A percentile compares a stretch with the other conserved stretches of the same genome.
These are phyloP conservation scores for Tulasnella sp. DNA, from an alignment of 768 basidiomycete genomes.

Conservation along the genomic window DNA sequence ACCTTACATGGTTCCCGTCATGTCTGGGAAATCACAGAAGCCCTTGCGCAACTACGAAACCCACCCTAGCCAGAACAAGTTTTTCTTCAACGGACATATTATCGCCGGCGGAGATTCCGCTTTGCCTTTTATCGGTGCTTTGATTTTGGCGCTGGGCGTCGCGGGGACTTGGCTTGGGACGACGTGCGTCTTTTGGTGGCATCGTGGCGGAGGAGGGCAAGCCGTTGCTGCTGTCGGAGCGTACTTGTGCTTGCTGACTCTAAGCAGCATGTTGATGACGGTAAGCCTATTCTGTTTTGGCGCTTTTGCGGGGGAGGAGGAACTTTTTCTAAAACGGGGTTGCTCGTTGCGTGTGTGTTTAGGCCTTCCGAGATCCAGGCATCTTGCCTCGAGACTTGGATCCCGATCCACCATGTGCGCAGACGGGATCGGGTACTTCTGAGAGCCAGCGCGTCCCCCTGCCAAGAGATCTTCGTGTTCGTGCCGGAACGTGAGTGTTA, in stretches of 20 bases:
- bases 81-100: conserved; percentile 65
- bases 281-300: conserved; percentile 44
- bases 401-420: conserved; percentile 72
- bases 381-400: conserved; percentile 87
- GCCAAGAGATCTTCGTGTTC: conserved; percentile 77
- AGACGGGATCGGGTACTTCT: conserved; percentile 49
- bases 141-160: conserved; percentile 60
- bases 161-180: conserved; percentile 83
- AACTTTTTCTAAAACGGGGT: conserved; percentile 21
- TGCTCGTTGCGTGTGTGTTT: conserved; percentile 30
- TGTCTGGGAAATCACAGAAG: conserved; percentile 42
- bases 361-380: conserved; percentile 81
- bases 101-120: conserved; percentile 84
- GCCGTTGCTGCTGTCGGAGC: conserved; percentile 64
- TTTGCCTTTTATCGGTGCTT: conserved; percentile 68
- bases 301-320: conserved; percentile 12
- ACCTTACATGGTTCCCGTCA: conserved; percentile 34
- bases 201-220: conserved; percentile 54
- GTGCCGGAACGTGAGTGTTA: conserved; percentile 63
- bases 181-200: conserved; percentile 87
- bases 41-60: conserved; percentile 54
- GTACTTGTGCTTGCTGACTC: conserved; percentile 57
- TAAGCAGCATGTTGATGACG: conserved; percentile 73
- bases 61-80: conserved; percentile 70
- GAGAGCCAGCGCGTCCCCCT: conserved; percentile 65